A percentile compares a stretch with the other conserved stretches of the same genome.
phyloP scores from a whole-genome alignment of 768 basidiomycete genomes.

The Tulasnella sp. region DNA sequence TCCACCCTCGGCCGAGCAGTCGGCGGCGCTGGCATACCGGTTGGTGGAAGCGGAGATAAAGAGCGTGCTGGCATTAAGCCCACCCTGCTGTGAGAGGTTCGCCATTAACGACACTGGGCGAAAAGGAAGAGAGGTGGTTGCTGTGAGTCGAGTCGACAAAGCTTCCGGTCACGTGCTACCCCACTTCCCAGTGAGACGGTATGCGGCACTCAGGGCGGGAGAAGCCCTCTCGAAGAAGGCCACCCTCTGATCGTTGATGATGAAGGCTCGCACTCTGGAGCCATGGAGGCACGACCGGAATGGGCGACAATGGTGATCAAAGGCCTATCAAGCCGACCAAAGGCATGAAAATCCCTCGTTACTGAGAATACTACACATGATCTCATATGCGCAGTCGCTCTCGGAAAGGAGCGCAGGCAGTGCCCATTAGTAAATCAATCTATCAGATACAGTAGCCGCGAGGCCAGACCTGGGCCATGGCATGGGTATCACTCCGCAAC shows the following conservation, averaged over 20 bases:
- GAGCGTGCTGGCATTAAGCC: background rate
- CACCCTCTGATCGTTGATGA: background rate
- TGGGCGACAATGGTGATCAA: background rate
- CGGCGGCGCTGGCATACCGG: conserved; percentile 43
- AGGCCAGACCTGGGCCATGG: background rate
- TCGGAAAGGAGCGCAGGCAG: background rate
- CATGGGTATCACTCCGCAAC: background rate
- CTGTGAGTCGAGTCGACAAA: conserved; percentile 7
- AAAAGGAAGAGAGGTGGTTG: background rate
- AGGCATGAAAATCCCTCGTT: background rate
- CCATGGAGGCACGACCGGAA: background rate
- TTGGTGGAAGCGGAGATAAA: conserved; percentile 52
- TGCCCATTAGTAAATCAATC: background rate
- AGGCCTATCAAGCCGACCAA: background rate
- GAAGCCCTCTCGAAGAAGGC: background rate
- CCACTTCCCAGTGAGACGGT: background rate
- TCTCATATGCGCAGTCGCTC: background rate
- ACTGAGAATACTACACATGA: background rate
- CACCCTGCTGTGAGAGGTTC: background rate
- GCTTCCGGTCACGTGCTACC: conserved; percentile 2
- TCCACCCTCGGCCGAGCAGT: conserved; percentile 33
- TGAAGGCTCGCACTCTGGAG: background rate
- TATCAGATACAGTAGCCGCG: background rate
- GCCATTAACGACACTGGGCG: conserved; percentile 1
- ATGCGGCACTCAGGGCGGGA: background rate